These are phyloP conservation scores for Tillandsia leiboldiana DNA, from an alignment of 176 grass and related monocot species.

Conservation along the genomic window DNA sequence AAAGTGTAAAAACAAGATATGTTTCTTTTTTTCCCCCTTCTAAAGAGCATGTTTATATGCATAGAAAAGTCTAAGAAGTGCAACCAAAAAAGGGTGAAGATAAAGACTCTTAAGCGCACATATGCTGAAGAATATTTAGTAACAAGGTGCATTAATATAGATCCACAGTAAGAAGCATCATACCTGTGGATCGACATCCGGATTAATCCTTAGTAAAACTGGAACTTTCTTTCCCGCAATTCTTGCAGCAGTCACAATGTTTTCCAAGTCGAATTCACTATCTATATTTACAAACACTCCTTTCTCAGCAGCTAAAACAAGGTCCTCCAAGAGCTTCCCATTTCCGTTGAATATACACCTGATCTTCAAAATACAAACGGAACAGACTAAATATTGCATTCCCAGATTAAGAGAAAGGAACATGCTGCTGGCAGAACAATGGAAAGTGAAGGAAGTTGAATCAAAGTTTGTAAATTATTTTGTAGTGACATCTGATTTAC, in stretches of 20 bases:
- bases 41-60: not conserved
- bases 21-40: too few species aligned
- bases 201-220: conserved; percentile 95
- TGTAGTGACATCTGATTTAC: too few species aligned
- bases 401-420: not conserved
- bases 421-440: not conserved
- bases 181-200: conserved; percentile 98
- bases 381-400: not conserved
- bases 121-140: too few species aligned
- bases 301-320: conserved; percentile 76
- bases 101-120: too few species aligned
- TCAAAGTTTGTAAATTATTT: too few species aligned
- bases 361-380: conserved; percentile 36
- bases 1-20: too few species aligned
- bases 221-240: conserved; percentile 64
- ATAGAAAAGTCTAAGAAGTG: too few species aligned
- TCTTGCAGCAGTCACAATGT: conserved; percentile 72
- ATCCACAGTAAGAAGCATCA: not conserved
- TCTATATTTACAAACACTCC: conserved; percentile 94
- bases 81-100: too few species aligned
- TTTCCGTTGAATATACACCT: conserved; percentile 99
- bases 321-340: conserved; percentile 78
- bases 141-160: not conserved
- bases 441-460: not conserved
- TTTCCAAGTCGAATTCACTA: conserved; percentile 95